Evolutionary conservation across 2,329 filamentous ascomycete genomes (phyloP).

Genomic region (Dactylonectria macrodidyma): DNA sequence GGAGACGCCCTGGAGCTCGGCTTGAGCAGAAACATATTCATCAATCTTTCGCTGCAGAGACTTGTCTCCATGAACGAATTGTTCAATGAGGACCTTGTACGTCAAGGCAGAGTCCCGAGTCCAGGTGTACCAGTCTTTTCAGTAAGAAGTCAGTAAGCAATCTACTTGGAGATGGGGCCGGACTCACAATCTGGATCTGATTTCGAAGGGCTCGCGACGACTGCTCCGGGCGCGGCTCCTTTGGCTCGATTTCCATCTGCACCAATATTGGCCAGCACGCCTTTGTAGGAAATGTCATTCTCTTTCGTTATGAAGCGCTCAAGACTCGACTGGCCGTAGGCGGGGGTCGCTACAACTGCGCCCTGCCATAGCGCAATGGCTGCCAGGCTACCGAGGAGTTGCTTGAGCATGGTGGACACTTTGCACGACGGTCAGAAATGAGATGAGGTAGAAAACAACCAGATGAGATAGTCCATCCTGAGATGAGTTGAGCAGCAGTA

Average conservation of each 20-base stretch:
- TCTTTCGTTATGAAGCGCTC: conserved; percentile 39
- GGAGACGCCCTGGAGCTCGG: conserved; percentile 73
- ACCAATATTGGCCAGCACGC: conserved; percentile 65
- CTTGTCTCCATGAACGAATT: conserved; percentile 71
- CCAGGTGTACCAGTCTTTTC: conserved; percentile 82
- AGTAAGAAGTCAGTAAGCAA: not conserved
- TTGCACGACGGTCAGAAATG: not conserved
- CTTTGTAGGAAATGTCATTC: conserved; percentile 36
- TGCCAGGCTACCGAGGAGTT: conserved; percentile 24
- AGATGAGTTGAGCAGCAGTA: not conserved
- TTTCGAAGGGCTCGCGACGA: conserved; percentile 69
- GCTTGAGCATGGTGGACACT: conserved; percentile 23
- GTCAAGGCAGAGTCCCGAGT: conserved; percentile 81
- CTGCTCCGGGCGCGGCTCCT: conserved; percentile 64
- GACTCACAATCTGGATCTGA: conserved; percentile 59
- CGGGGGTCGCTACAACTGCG: conserved; percentile 19
- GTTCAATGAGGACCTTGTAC: conserved; percentile 77
- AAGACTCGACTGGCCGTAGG: not conserved
- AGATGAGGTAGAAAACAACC: not conserved
- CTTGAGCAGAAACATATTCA: conserved; percentile 77
- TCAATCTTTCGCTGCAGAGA: conserved; percentile 72
- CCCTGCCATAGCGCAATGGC: conserved; percentile 14
- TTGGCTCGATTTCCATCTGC: conserved; percentile 62
- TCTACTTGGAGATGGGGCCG: not conserved
- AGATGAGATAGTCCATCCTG: not conserved